Conservation (phyloP, 805 yeast genomes). For the Ogataea salicorniae region DNA sequence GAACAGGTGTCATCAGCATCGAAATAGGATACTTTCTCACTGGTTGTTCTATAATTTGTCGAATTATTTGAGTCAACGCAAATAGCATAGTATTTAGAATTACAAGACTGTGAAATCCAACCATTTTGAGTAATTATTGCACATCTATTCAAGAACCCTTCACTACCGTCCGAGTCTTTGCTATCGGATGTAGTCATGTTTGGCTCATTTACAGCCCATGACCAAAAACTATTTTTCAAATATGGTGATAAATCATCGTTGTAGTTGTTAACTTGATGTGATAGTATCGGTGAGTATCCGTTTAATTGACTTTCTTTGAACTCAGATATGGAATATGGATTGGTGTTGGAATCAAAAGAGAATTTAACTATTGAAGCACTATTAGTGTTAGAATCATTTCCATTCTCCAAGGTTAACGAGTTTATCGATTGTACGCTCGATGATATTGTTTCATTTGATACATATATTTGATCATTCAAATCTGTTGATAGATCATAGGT, state of each 20-base stretch:
- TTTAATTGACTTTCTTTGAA: constrained; percentile 39
- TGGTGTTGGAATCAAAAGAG: constrained; percentile 33
- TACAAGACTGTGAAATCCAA: constrained; percentile 69
- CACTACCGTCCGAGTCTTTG: constrained; percentile 13
- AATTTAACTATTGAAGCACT: constrained; percentile 10
- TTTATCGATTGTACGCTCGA: background rate
- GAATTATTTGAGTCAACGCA: constrained; percentile 45
- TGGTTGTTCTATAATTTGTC: constrained; percentile 40
- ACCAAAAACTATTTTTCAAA: constrained; percentile 50
- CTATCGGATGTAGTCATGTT: constrained; percentile 1
- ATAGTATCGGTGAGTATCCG: constrained; percentile 68
- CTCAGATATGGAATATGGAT: constrained; percentile 35
- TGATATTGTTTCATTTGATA: constrained; percentile 8
- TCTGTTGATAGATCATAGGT: constrained; percentile 27
- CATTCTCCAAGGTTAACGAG: background rate
- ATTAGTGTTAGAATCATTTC: background rate
- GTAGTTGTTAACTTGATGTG: constrained; percentile 25
- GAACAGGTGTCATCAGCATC: constrained; percentile 30
- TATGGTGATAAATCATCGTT: constrained; percentile 28
- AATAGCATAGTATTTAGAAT: constrained; percentile 42
- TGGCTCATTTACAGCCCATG: constrained; percentile 68
- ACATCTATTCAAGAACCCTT: constrained; percentile 32
- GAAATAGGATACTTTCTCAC: constrained; percentile 38
- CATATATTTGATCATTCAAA: background rate
- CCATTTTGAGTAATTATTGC: constrained; percentile 40